Conservation (phyloP, 768 basidiomycete species). For the Kwoniella bestiolae region DNA sequence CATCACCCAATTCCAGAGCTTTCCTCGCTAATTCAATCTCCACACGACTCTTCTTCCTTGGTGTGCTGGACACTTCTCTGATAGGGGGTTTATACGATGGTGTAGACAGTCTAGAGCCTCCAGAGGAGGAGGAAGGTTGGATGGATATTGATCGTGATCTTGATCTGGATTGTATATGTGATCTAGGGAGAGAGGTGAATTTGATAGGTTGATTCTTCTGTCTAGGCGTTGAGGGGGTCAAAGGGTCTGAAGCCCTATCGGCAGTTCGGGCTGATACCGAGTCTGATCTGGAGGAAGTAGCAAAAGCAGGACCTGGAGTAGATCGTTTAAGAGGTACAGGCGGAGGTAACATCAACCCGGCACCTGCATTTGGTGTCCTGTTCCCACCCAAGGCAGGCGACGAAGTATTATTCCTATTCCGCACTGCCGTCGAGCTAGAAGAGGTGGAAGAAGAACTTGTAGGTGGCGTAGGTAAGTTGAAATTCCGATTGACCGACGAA, state of each 20-base stretch:
- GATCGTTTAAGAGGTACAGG: slow-evolving; percentile 30
- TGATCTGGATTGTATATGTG: neutral
- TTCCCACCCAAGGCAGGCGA: neutral
- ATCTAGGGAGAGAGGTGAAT: neutral
- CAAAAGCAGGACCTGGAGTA: neutral
- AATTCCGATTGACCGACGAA: neutral
- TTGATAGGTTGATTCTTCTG: neutral
- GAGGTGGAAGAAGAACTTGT: slow-evolving; percentile 19
- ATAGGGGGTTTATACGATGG: neutral
- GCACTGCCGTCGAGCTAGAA: slow-evolving; percentile 1
- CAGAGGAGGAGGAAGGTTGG: neutral
- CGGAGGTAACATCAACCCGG: slow-evolving; percentile 42
- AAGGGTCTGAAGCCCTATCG: neutral
- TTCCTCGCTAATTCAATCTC: slow-evolving; percentile 31
- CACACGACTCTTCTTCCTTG: slow-evolving; percentile 14
- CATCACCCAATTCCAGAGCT: slow-evolving; percentile 29
- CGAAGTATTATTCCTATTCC: neutral
- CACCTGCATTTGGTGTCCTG: neutral
- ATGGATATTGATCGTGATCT: neutral
- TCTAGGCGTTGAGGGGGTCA: neutral
- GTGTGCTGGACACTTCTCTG: slow-evolving; percentile 10
- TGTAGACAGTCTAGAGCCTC: neutral
- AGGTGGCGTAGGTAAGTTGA: slow-evolving; percentile 31
- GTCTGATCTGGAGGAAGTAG: neutral
- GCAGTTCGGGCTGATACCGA: neutral